Evolutionary conservation across 2,329 filamentous ascomycete genomes (phyloP), one percentile per base, ranked within the genome.

Genomic region (Fusarium circinatum): DNA sequence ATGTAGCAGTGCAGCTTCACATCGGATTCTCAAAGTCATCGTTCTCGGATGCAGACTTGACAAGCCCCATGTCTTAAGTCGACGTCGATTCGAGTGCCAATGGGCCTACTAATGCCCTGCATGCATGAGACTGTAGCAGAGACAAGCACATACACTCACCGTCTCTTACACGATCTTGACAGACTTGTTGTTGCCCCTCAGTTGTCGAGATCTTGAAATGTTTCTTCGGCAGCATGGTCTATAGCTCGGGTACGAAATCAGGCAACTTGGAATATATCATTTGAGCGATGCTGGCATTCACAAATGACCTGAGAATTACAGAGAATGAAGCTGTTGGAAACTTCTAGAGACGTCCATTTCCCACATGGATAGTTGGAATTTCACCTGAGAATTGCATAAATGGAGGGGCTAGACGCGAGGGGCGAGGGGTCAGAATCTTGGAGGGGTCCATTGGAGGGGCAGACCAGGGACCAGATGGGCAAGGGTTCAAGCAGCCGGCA

Each of bases 361-460:
- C 41, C 41, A 58, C 44, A 45, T 45, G 38, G 49, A 36, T 36
- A 18, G 34, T 17, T 36, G 32, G 32, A 17, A 34, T 17, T 34
- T 42, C 54, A 64, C 20, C 30, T 24, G 36, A 60, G 36, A 62
- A 62, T 47, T 34, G 39, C 15, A 49, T 48, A 47, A 48, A 51
- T 62, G 34, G 65, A 52, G 65, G 66, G 66, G 66, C 48, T 63
- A 17, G 13, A 14, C 12, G 22, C 8, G 32, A 34, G 32, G 32
- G 14, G 32, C 32, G 56, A 48, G 32, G 22, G 32, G 39, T 68
- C 47, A 51, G 48, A 34, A 51, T 34, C 30, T 60, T 48, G 65
- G 65, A 68, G 64, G 65, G 65, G 65, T 45, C 24, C 18, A 30
- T 60, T 48, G 65, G 42, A 68, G 66, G 65, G 66, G 64, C 44